Evolutionary conservation across 768 basidiomycete species (phyloP).

Genomic region (Calvatia gigantea): DNA sequence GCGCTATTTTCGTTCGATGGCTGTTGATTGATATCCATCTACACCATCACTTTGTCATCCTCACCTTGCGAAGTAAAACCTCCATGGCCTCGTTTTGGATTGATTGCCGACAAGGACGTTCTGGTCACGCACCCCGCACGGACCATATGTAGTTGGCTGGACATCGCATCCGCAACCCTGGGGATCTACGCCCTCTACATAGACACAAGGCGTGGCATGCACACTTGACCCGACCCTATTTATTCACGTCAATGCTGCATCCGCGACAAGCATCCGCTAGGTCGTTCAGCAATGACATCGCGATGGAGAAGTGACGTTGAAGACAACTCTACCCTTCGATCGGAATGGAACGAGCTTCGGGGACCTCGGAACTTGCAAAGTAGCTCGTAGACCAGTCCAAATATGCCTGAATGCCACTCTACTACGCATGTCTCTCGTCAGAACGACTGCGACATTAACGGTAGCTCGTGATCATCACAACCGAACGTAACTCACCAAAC

Average conservation of each 20-base stretch:
- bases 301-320: not conserved
- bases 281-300: not conserved
- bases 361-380: not conserved
- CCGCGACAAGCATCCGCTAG: not conserved
- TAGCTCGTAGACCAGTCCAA: no score
- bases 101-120: not conserved
- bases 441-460: not conserved
- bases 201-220: no score
- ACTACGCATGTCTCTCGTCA: not conserved
- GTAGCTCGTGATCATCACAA: not conserved
- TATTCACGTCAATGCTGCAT: not conserved
- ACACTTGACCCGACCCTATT: no score
- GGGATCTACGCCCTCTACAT: no score
- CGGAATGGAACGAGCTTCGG: not conserved
- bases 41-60: not conserved
- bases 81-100: not conserved
- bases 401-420: not conserved
- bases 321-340: not conserved
- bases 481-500: not conserved
- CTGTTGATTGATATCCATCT: no score
- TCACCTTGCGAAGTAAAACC: no score
- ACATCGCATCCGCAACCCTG: not conserved
- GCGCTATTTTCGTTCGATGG: no score
- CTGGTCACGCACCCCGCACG: not conserved
- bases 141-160: not conserved